phyloP scores from a whole-genome alignment of 805 yeast genomes.

The Kodamaea nitidulidarum region DNA sequence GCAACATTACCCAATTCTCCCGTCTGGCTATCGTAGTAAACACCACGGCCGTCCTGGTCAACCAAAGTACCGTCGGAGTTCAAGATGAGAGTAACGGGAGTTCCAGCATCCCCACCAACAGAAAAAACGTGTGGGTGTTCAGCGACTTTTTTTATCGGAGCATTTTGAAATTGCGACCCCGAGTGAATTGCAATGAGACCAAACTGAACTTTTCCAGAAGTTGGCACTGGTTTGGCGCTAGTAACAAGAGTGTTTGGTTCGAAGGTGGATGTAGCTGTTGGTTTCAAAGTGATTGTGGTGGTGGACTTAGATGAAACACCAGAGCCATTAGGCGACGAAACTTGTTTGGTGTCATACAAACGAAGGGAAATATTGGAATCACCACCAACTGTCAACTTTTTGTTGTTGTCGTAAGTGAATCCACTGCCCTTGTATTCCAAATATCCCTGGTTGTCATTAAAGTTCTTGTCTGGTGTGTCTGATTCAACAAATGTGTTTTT shows the following conservation, averaged over 20 bases:
- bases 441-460: constrained; percentile 12
- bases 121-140: constrained; percentile 31
- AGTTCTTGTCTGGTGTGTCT: constrained; percentile 1
- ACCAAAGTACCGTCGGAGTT: constrained; percentile 24
- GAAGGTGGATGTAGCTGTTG: neutral
- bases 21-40: constrained; percentile 24
- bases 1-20: constrained; percentile 33
- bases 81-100: constrained; percentile 21
- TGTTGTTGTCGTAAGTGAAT: constrained; percentile 9
- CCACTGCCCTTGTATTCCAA: constrained; percentile 10
- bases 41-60: constrained; percentile 29
- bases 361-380: neutral
- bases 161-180: constrained; percentile 24
- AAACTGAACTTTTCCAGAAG: constrained; percentile 11
- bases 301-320: no score
- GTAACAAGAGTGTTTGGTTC: constrained; percentile 3
- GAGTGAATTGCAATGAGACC: constrained; percentile 21
- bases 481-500: no score
- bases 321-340: neutral
- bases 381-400: constrained; percentile 7
- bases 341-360: neutral
- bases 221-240: neutral
- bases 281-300: no score
- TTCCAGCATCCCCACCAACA: constrained; percentile 31
- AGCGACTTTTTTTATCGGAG: constrained; percentile 24